Evolutionary conservation across 805 yeast species (phyloP), one percentile per base, ranked within the genome.

Genomic region (Cyberlindnera mycetangii): DNA sequence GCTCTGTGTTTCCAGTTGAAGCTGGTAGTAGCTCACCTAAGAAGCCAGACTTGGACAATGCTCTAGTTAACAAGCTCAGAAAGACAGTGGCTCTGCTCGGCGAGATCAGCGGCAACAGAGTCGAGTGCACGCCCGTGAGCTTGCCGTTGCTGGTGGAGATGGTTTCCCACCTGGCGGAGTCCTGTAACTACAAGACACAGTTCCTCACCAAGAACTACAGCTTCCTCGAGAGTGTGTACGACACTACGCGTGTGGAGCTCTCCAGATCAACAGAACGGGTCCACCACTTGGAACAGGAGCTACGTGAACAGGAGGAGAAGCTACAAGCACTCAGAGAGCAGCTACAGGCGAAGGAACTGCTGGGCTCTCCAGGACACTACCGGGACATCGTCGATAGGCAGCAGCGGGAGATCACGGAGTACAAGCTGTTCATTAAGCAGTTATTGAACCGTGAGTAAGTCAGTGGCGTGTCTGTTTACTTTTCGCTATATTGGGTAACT

Each of bases 151-250:
- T 22, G 25, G 25, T 22, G 25, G 10, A 22, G 25, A 22, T 22
- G 25, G 25, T 7, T 22, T 22, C 25, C 10, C 25, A 22, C 10
- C 25, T 56, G 18, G 31, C 52, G n/a, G 53, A 52, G 28, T 50
- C 50, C 4, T 36, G 55, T 34, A 49, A 46, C 10, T 47, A 48
- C 32, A 55, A 55, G 41, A 31, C 52, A 42, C 32, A 32, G 17
- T 55, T 55, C 37, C 43, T 52, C 17, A 52, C 55, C n/a, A 55
- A 52, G 38, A 56, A 54, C 49, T 55, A 54, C 40, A 51, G 42
- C 31, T 55, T 55, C 21, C 21, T 55, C 5, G 58, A 56, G 22
- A 38, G 45, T 2, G 17, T 56, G 7, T 50, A 53, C 33, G 61
- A 55, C n/a, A 15, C 47, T 2, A 46, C 49, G 3, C 32, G 45